A percentile compares a stretch with the other conserved stretches of the same genome.
Evolutionary conservation across 1,284 basidiomycete species (phyloP).

Genomic region (Cutaneotrichosporon arboriforme): DNA sequence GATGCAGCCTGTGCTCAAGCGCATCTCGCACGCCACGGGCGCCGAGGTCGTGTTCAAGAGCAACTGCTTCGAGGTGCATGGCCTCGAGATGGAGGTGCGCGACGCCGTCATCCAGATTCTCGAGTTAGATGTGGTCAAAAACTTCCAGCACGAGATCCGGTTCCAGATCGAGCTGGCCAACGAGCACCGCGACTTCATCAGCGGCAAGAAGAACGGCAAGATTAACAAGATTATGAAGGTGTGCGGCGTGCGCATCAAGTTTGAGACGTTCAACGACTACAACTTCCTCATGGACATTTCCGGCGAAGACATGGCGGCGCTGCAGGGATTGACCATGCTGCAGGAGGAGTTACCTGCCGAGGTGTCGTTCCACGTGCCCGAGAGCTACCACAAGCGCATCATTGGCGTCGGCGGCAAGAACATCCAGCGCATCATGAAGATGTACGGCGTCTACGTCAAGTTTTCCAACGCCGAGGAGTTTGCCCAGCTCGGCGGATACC

Average conservation of each 20-base stretch:
- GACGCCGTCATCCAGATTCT: slow-evolving; percentile 78
- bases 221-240: slow-evolving; percentile 98
- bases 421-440: slow-evolving; percentile 99
- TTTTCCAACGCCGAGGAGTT: slow-evolving; percentile 99
- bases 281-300: slow-evolving; percentile 97
- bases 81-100: slow-evolving; percentile 88
- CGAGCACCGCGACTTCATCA: slow-evolving; percentile 97
- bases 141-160: slow-evolving; percentile 91
- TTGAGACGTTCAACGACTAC: slow-evolving; percentile 95
- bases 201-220: slow-evolving; percentile 96
- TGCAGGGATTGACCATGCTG: slow-evolving; percentile 81
- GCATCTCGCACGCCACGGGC: slow-evolving; percentile 78
- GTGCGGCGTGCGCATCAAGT: slow-evolving; percentile 95
- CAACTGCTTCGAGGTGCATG: slow-evolving; percentile 96
- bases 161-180: slow-evolving; percentile 98
- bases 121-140: slow-evolving; percentile 81
- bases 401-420: slow-evolving; percentile 98
- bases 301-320: slow-evolving; percentile 70
- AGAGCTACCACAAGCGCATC: slow-evolving; percentile 97
- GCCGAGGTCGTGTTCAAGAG: slow-evolving; percentile 96
- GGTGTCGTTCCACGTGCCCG: slow-evolving; percentile 97
- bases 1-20: slow-evolving; percentile 77
- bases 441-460: slow-evolving; percentile 98
- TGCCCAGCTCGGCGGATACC: slow-evolving; percentile 86
- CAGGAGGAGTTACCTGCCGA: slow-evolving; percentile 98